Conservation (phyloP, 1,139 yeast species). For the Sugiyamaella sp. region DNA sequence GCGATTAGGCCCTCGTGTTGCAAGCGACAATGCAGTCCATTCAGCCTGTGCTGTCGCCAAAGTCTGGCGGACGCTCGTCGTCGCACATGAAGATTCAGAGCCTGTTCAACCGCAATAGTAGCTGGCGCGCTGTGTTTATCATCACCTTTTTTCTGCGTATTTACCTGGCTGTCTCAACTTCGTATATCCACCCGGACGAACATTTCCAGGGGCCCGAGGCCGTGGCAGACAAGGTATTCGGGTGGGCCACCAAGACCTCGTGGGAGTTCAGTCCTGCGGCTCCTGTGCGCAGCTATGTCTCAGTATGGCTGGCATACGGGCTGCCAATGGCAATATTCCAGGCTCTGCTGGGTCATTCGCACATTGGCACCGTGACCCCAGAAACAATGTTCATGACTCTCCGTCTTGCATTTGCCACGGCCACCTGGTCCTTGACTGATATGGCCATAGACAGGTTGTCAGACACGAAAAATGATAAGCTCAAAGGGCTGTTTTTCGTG, state of each 20-base stretch:
- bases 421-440: slow-evolving; percentile 64
- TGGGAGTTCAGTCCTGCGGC: slow-evolving; percentile 75
- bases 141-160: slow-evolving; percentile 52
- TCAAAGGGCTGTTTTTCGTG: slow-evolving; percentile 65
- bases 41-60: slow-evolving; percentile 2
- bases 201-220: slow-evolving; percentile 89
- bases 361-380: slow-evolving; percentile 36
- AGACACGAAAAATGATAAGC: slow-evolving; percentile 61
- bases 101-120: slow-evolving; percentile 28
- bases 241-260: slow-evolving; percentile 60
- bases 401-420: slow-evolving; percentile 58
- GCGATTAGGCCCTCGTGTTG: too few relatives aligned
- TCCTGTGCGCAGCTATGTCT: slow-evolving; percentile 76
- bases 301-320: slow-evolving; percentile 69
- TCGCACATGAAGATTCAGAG: slow-evolving; percentile 1
- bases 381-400: slow-evolving; percentile 55
- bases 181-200: slow-evolving; percentile 97
- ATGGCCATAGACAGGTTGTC: slow-evolving; percentile 50
- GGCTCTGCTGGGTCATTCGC: slow-evolving; percentile 32
- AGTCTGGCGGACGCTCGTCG: background rate
- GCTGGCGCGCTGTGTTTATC: slow-evolving; percentile 39
- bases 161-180: slow-evolving; percentile 64
- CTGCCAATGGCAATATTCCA: slow-evolving; percentile 51
- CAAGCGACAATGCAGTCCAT: background rate
- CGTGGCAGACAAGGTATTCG: slow-evolving; percentile 53